Evolutionary conservation across 75 land plant species (phyloP).

Genomic region (Pseudotsuga menziesii): DNA sequence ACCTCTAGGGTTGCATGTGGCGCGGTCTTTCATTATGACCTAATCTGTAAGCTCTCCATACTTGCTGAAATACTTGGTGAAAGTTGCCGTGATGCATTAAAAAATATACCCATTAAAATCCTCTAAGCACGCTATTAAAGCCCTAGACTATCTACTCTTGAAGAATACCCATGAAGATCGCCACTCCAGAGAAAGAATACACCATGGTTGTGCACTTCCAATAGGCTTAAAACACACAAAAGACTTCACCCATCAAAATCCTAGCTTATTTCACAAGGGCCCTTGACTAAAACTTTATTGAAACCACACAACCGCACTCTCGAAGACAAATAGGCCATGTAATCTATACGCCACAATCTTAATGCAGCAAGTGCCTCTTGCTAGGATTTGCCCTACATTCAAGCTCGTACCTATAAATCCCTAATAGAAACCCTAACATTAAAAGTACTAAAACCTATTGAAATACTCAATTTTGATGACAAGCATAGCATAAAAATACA

Average conservation of each 20-base stretch:
- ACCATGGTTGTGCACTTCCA: no score
- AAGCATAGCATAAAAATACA: background rate
- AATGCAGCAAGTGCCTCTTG: background rate
- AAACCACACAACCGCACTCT: background rate
- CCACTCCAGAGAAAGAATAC: no score
- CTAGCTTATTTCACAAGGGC: background rate
- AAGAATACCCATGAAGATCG: background rate
- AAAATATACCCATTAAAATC: conserved; percentile 7
- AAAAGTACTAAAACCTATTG: background rate
- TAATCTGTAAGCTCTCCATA: conserved; percentile 58
- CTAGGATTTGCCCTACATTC: background rate
- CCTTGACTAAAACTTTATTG: background rate
- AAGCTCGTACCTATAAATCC: background rate
- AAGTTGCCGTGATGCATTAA: conserved; percentile 22
- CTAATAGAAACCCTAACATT: background rate
- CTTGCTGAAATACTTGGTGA: conserved; percentile 45
- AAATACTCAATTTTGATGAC: background rate
- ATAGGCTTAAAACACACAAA: background rate
- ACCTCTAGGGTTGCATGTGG: conserved; percentile 51
- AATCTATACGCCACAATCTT: background rate
- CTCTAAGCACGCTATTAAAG: background rate
- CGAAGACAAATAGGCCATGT: background rate
- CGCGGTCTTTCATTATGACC: conserved; percentile 55
- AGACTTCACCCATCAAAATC: background rate
- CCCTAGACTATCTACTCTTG: background rate